phyloP scores from a whole-genome alignment of 192 early-diverging fungal genomes.

The Phlyctochytrium bullatum region DNA sequence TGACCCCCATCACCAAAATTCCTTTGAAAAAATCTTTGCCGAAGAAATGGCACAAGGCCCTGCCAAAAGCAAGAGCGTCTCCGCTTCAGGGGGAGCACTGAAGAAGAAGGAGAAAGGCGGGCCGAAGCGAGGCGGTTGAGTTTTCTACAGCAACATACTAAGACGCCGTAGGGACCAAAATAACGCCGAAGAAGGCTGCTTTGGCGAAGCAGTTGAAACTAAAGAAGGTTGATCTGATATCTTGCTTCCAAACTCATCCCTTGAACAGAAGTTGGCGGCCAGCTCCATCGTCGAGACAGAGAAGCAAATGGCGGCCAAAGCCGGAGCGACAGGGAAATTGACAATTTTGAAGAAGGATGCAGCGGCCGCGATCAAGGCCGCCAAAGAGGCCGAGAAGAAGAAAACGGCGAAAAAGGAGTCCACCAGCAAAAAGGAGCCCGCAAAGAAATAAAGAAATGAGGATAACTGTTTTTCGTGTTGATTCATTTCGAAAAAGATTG shows the following conservation, averaged over 20 bases:
- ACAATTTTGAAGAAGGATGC: conserved; percentile 74
- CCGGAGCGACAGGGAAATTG: conserved; percentile 71
- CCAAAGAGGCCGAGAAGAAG: background rate
- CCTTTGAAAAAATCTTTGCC: no score
- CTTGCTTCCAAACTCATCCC: background rate
- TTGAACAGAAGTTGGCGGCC: conserved; percentile 42
- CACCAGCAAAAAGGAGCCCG: no score
- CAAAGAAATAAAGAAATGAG: no score
- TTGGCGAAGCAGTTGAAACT: conserved; percentile 12
- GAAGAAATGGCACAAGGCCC: background rate
- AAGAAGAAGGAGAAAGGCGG: background rate
- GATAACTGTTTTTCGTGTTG: no score
- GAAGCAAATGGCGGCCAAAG: conserved; percentile 65
- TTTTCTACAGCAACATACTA: background rate
- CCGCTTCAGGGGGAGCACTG: background rate
- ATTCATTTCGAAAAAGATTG: no score
- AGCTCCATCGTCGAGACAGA: conserved; percentile 45
- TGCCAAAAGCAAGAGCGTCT: background rate
- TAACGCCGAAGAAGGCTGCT: conserved; percentile 24
- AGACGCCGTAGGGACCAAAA: conserved; percentile 2
- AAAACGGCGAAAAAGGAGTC: background rate
- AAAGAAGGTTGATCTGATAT: conserved; percentile 7
- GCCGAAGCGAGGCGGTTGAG: conserved; percentile 4
- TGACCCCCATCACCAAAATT: no score
- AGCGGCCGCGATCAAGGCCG: conserved; percentile 50